Evolutionary conservation across 2,329 filamentous ascomycete genomes (phyloP), one percentile per base, ranked within the genome.

Genomic region (Akanthomyces muscarius): DNA sequence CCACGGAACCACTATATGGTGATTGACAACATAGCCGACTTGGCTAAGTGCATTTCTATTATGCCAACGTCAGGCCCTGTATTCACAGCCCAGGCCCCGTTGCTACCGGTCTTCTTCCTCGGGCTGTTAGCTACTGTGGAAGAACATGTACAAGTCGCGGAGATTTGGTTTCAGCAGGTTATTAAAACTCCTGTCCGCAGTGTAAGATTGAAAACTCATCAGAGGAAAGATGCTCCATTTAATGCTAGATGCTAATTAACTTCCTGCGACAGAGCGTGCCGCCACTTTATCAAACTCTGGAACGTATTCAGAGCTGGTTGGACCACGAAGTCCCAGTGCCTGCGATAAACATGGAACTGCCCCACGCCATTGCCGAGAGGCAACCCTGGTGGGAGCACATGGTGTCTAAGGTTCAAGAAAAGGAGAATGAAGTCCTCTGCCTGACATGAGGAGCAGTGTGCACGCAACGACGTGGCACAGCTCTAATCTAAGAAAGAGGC

Each of bases 81-180:
- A 3, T 78, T 78, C 55, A 78, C 77, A 10, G 76, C 77, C 1
- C 77, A 78, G 56, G 76, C 77, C 7, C 77, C 77, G 5, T 68
- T 78, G 1, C 71, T 78, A 11, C 77, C 77, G 0, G 76, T 78
- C 0, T 78, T 78, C 51, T 69, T 78, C n/a, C 63, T 78, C 2
- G 77, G 76, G 1, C 62, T 78, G 36, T 65, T 78, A 5, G 72
- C 75, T 10, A 74, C 72, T 7, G 47, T 62, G 1, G 48, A 67
- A 8, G 60, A 67, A 4, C 74, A 77, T 54, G 69, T 62, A 47
- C 30, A 61, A 2, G 70, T 74, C 5, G 75, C 75, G 14, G 58
- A 63, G 23, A 56, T 53, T 1, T 78, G 77, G 77, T 77, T 78
- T 42, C 68, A 73, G 1, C 65, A 71, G 21, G 76, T 78, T 3